These are phyloP conservation scores for Allomyces javanicus DNA, from an alignment of 192 early-diverging fungal species.

Conservation along the genomic window DNA sequence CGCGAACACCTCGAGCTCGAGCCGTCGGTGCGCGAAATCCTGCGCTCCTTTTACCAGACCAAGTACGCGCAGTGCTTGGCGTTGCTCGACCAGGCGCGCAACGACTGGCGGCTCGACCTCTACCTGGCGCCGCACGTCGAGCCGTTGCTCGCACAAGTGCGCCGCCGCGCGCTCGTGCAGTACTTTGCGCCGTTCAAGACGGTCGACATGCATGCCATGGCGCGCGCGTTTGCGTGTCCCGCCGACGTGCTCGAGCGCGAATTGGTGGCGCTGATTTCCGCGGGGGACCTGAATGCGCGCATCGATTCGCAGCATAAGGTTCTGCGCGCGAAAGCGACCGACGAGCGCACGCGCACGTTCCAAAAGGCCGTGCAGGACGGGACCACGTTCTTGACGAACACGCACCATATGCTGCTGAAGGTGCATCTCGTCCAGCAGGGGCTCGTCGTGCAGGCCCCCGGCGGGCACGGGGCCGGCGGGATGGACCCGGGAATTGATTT, in stretches of 20 bases:
- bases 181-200: conserved; percentile 62
- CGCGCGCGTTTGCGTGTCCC: conserved; percentile 27
- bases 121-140: conserved; percentile 52
- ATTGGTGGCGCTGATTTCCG: too few species aligned
- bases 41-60: conserved; percentile 51
- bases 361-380: too few species aligned
- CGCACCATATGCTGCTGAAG: too few species aligned
- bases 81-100: conserved; percentile 31
- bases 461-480: too few species aligned
- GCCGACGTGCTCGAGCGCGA: background rate
- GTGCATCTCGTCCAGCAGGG: too few species aligned
- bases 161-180: conserved; percentile 56
- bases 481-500: too few species aligned
- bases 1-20: conserved; percentile 66
- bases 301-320: too few species aligned
- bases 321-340: too few species aligned
- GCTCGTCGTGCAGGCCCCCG: too few species aligned
- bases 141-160: conserved; percentile 42
- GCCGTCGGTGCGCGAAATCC: conserved; percentile 49
- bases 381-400: too few species aligned
- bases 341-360: too few species aligned
- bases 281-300: too few species aligned
- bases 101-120: conserved; percentile 41
- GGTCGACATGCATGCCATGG: conserved; percentile 63
- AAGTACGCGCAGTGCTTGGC: conserved; percentile 50